Evolutionary conservation across 192 early-diverging fungal species (phyloP), one percentile per base, ranked within the genome.

Genomic region (Cladochytrium replicatum): DNA sequence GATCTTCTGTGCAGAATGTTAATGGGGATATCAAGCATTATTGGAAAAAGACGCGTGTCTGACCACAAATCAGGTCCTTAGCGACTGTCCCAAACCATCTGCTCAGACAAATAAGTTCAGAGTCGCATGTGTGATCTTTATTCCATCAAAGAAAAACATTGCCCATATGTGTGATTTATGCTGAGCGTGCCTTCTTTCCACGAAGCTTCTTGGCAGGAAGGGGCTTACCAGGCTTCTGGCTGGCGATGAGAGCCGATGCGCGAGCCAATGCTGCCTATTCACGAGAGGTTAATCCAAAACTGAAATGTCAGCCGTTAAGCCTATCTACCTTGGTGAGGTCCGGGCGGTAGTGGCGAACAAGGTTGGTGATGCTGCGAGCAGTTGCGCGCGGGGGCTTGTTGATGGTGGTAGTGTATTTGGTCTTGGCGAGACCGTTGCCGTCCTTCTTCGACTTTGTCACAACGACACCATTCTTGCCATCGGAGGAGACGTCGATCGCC

Each of bases 241-340:
- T 54, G 52, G 72, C 68, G 55, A 77, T 58, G 62, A 89, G 58
- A 42, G 81, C 71, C 32, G 74, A 62, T 30, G 78, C 74, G 57
- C 87, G 83, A 52, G 81, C 82, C 49, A 85, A 72, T 50, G 87
- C 83, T 58, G 75, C 74, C 78, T 81, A 66, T 21, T 43, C 22
- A 43, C 27, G 13, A 60, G 30, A 8, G 42, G n/a, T 19, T 22
- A 7, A 22, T 43, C 21, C 21, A 21, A 15, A 29, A 46, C 30
- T 6, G 4, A 7, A 46, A 46, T 6, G 30, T 4, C 25, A 19
- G 25, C 45, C 25, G 25, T 25, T 9, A 25, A 8, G 6, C 6
- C 7, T 46, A 8, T 29, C n/a, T 75, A 78, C 76, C 54, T 72
- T 57, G 62, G 74, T 68, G 52, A 85, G 74, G 56, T 88, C 86